A percentile compares a stretch with the other conserved stretches of the same genome.
Conservation (phyloP, 495 filamentous ascomycete species). For the Cairneyella variabilis region DNA sequence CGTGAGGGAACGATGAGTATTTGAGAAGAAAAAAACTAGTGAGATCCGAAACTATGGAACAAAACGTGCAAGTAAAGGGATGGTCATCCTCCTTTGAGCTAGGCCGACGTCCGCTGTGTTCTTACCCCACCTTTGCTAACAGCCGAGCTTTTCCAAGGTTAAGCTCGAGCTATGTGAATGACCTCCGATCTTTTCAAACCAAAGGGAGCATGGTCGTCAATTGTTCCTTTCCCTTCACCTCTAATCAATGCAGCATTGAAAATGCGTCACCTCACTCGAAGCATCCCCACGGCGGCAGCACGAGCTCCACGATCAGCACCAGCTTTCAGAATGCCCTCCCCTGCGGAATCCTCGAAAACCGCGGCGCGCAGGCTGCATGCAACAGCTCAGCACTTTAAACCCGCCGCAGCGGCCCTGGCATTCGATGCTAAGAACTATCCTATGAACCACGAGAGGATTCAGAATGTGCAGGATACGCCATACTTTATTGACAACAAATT, state of each 20-base stretch:
- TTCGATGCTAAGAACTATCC: slow-evolving; percentile 67
- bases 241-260: too few relatives aligned
- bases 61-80: too few relatives aligned
- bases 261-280: slow-evolving; percentile 23
- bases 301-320: slow-evolving; percentile 18
- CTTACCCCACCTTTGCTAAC: too few relatives aligned
- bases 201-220: neutral
- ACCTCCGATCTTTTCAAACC: too few relatives aligned
- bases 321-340: slow-evolving; percentile 23
- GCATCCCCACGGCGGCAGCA: slow-evolving; percentile 16
- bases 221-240: slow-evolving; percentile 8
- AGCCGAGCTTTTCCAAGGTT: too few relatives aligned
- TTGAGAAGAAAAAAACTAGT: too few relatives aligned
- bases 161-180: too few relatives aligned
- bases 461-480: slow-evolving; percentile 71
- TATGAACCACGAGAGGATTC: slow-evolving; percentile 75
- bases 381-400: slow-evolving; percentile 54
- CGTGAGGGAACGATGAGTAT: too few relatives aligned
- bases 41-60: too few relatives aligned
- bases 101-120: too few relatives aligned
- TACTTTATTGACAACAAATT: slow-evolving; percentile 95
- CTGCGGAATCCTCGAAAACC: slow-evolving; percentile 21
- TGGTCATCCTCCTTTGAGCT: too few relatives aligned
- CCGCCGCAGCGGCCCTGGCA: slow-evolving; percentile 46
- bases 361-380: slow-evolving; percentile 48